These are phyloP conservation scores for Arthromyces matolae DNA, from an alignment of 768 basidiomycete genomes.

Conservation along the genomic window DNA sequence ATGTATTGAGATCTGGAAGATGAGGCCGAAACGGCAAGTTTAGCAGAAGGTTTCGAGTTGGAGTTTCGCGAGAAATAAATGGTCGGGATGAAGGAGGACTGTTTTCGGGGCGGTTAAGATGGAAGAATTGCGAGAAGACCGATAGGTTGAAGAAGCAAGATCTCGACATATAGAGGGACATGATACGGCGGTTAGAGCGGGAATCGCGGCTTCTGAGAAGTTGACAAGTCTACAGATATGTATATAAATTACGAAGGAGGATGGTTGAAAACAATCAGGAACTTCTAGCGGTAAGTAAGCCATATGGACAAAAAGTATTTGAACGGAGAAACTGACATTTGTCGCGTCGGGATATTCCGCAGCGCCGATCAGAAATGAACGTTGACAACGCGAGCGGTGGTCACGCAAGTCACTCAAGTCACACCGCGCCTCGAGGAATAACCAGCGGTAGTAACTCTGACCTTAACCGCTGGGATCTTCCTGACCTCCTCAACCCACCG, in stretches of 20 bases:
- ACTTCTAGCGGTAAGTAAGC: no score
- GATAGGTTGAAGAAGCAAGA: slow-evolving; percentile 35
- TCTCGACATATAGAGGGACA: slow-evolving; percentile 22
- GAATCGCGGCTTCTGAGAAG: slow-evolving; percentile 18
- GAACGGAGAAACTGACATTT: slow-evolving; percentile 13
- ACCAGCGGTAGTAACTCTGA: slow-evolving; percentile 30
- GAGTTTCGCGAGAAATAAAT: slow-evolving; percentile 29
- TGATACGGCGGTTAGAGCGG: slow-evolving; percentile 8
- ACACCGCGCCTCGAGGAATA: slow-evolving; percentile 34
- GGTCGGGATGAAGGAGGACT: slow-evolving; percentile 44
- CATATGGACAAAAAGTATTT: no score
- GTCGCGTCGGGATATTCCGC: slow-evolving; percentile 41
- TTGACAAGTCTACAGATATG: slow-evolving; percentile 11
- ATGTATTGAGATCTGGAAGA: slow-evolving; percentile 25
- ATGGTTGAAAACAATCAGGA: no score
- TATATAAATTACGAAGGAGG: slow-evolving; percentile 9
- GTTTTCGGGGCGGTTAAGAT: slow-evolving; percentile 44
- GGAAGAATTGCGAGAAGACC: slow-evolving; percentile 33
- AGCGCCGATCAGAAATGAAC: slow-evolving; percentile 53
- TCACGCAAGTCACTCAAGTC: slow-evolving; percentile 23
- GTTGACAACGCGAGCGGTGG: slow-evolving; percentile 25
- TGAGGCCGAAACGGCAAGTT: slow-evolving; percentile 44
- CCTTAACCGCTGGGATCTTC: slow-evolving; percentile 36
- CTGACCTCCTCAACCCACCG: slow-evolving; percentile 44
- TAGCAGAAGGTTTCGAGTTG: no score